These are phyloP conservation scores for Cynara cardunculus DNA, from an alignment of 129 eudicot species.

Conservation along the genomic window DNA sequence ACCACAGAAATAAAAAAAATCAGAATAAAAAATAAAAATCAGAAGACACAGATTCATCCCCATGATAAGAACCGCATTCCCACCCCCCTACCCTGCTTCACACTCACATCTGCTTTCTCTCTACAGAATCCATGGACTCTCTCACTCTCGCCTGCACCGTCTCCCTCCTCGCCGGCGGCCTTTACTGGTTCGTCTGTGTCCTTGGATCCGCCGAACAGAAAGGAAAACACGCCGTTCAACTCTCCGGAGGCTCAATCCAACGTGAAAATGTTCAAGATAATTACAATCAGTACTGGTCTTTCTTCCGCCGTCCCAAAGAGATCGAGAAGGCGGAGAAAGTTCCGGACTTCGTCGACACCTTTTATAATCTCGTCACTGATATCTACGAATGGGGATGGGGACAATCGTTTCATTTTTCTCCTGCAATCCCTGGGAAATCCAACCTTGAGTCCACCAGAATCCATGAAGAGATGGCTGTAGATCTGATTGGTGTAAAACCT, in stretches of 20 bases:
- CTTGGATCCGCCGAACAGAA: slow-evolving; percentile 91
- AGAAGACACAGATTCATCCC: background rate
- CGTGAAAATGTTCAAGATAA: slow-evolving; percentile 70
- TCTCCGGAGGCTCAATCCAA: slow-evolving; percentile 88
- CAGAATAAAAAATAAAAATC: background rate
- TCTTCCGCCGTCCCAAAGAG: slow-evolving; percentile 84
- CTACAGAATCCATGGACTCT: slow-evolving; percentile 46
- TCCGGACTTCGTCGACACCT: slow-evolving; percentile 86
- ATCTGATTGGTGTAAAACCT: slow-evolving; percentile 59
- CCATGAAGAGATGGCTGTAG: slow-evolving; percentile 93
- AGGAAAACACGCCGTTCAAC: slow-evolving; percentile 78
- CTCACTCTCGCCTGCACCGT: slow-evolving; percentile 65
- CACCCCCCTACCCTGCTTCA: background rate
- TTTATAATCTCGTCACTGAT: slow-evolving; percentile 91
- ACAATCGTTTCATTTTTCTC: slow-evolving; percentile 89
- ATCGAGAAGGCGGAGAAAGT: slow-evolving; percentile 76
- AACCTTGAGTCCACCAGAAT: slow-evolving; percentile 63
- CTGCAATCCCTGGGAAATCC: slow-evolving; percentile 75
- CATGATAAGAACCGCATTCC: slow-evolving; percentile 7
- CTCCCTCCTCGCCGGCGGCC: slow-evolving; percentile 69
- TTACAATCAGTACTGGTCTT: slow-evolving; percentile 89
- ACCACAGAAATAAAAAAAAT: slow-evolving; percentile 1
- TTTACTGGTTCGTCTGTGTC: slow-evolving; percentile 91
- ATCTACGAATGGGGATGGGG: slow-evolving; percentile 99
- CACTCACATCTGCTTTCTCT: background rate